A percentile compares a stretch with the other conserved stretches of the same genome.
These are phyloP conservation scores for Eutrema heterophyllum DNA, from an alignment of 345 rosid species.

Conservation along the genomic window DNA sequence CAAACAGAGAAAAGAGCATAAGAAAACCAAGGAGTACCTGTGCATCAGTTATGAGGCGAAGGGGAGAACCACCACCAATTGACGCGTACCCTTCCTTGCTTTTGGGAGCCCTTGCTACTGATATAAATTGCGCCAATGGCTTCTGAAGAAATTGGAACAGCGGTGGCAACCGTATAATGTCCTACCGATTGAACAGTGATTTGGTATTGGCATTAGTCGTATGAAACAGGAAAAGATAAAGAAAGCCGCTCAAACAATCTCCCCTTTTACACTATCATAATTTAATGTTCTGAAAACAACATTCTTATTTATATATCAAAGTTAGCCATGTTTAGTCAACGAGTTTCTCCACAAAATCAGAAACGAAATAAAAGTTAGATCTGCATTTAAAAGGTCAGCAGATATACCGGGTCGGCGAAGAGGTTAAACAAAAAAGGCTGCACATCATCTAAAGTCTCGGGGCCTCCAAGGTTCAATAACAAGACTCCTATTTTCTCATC, in stretches of 20 bases:
- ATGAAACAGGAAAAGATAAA: background rate
- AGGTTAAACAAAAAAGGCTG: slow-evolving; percentile 98
- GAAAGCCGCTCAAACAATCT: background rate
- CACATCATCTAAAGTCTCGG: slow-evolving; percentile 95
- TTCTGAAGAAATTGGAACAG: slow-evolving; percentile 85
- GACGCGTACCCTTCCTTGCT: slow-evolving; percentile 99
- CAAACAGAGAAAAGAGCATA: background rate
- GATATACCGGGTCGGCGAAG: slow-evolving; percentile 85
- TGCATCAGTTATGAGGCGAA: slow-evolving; percentile 86
- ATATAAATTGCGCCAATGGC: slow-evolving; percentile 94
- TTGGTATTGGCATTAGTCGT: background rate
- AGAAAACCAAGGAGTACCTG: slow-evolving; percentile 44
- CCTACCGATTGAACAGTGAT: slow-evolving; percentile 39
- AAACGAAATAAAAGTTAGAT: background rate
- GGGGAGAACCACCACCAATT: slow-evolving; percentile 97
- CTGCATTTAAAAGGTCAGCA: background rate
- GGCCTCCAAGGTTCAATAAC: slow-evolving; percentile 96
- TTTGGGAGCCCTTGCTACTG: slow-evolving; percentile 86
- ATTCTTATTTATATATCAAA: background rate
- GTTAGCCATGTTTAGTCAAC: background rate
- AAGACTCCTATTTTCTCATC: slow-evolving; percentile 77
- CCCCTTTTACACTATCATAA: background rate
- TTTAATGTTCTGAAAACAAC: background rate
- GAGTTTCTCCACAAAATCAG: background rate
- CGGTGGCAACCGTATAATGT: slow-evolving; percentile 86